A percentile compares a stretch with the other conserved stretches of the same genome.
Evolutionary conservation across 805 yeast genomes (phyloP).

Genomic region (Pichia scutulata): DNA sequence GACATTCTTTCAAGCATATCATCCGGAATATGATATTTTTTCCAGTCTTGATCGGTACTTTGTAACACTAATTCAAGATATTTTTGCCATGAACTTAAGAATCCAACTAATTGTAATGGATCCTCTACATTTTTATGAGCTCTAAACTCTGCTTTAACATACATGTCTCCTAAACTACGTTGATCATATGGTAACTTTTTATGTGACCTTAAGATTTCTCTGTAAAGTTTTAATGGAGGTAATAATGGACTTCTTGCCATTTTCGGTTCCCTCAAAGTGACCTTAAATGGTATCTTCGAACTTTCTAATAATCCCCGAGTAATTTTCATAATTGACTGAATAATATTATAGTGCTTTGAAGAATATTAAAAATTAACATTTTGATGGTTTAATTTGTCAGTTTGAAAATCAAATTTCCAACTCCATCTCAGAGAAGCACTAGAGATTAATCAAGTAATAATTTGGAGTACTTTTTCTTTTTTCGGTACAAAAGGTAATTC

Average conservation of each 20-base stretch:
- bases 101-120: slow-evolving; percentile 91
- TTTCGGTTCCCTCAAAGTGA: slow-evolving; percentile 22
- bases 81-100: slow-evolving; percentile 91
- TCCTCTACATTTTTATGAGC: slow-evolving; percentile 77
- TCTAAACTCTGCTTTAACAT: slow-evolving; percentile 83
- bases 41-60: slow-evolving; percentile 53
- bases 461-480: no score
- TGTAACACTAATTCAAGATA: slow-evolving; percentile 45
- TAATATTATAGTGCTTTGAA: no score
- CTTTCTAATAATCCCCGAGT: slow-evolving; percentile 17
- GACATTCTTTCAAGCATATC: slow-evolving; percentile 72
- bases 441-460: no score
- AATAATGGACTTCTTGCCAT: slow-evolving; percentile 40
- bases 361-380: no score
- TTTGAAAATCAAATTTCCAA: no score
- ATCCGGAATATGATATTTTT: slow-evolving; percentile 51
- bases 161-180: slow-evolving; percentile 78
- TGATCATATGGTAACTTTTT: slow-evolving; percentile 55
- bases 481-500: no score
- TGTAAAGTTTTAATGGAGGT: slow-evolving; percentile 76
- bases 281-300: slow-evolving; percentile 18
- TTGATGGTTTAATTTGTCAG: neutral
- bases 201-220: slow-evolving; percentile 81
- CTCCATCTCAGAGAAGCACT: no score
- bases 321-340: neutral